Evolutionary conservation across 805 yeast species (phyloP).

Genomic region (Metschnikowia chrysomelidarum): DNA sequence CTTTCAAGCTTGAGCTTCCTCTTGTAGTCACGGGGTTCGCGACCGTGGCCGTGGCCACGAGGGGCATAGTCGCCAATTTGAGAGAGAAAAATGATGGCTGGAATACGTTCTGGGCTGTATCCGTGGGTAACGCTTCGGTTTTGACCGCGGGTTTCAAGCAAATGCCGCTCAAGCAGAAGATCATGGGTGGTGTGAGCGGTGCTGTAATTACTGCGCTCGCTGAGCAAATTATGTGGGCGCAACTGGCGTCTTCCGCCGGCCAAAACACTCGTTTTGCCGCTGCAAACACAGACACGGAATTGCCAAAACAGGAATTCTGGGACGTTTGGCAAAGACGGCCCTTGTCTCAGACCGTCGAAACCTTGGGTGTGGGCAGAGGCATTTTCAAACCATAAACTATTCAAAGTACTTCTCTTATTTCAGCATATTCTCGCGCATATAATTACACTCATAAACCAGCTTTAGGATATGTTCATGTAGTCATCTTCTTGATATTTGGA

Average conservation of each 20-base stretch:
- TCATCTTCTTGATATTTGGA: too few species aligned
- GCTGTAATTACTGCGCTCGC: constrained; percentile 36
- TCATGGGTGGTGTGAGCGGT: constrained; percentile 40
- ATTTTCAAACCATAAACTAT: constrained; percentile 38
- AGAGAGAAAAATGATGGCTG: constrained; percentile 62
- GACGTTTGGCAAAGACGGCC: constrained; percentile 81
- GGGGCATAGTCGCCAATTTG: constrained; percentile 52
- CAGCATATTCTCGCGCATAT: constrained; percentile 1
- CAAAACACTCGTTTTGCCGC: constrained; percentile 36
- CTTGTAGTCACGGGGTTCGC: constrained; percentile 43
- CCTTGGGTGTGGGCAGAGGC: constrained; percentile 69
- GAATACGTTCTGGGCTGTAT: constrained; percentile 65
- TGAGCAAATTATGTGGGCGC: constrained; percentile 42
- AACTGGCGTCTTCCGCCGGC: constrained; percentile 39
- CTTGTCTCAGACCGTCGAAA: constrained; percentile 71
- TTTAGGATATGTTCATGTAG: neutral
- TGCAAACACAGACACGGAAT: constrained; percentile 37
- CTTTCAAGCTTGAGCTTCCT: constrained; percentile 41
- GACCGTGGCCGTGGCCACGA: constrained; percentile 50
- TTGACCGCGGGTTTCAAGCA: constrained; percentile 44
- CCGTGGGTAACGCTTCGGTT: constrained; percentile 45
- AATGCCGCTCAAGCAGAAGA: constrained; percentile 42
- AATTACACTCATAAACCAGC: too few species aligned
- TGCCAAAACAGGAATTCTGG: constrained; percentile 57
- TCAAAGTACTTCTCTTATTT: too few species aligned